Evolutionary conservation across 2,329 filamentous ascomycete species (phyloP), one percentile per base, ranked within the genome.

Genomic region (Alternaria sp.): DNA sequence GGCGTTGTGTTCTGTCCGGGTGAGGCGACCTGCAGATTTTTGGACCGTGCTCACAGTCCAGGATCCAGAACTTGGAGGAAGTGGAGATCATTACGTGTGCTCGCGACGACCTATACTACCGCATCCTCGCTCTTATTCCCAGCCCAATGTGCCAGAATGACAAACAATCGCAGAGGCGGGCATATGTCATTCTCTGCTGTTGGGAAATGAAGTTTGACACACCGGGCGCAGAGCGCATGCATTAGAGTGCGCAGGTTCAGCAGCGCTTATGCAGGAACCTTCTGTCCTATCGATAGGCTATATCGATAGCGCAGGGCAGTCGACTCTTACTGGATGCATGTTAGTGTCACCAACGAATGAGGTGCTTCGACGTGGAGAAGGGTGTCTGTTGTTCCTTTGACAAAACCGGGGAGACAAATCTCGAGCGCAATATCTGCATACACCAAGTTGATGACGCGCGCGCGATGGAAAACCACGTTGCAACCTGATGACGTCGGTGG

Each of bases 241-340:
- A 20, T 48, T 34, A 43, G 51, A 36, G 28, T 30, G n/a, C 44
- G 47, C 46, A 63, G 51, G 36, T 2, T 48, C n/a, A 62, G 64
- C 59, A 63, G 57, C 54, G 49, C 67, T 67, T 65, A 67, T 63
- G 63, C 63, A 64, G 44, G 55, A 54, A 49, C 51, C 42, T 49
- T 24, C 58, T 18, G 32, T 32, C 56, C 55, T 65, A 65, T 68
- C 61, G 62, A 68, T 63, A 65, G 59, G 16, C 32, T 48, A 24
- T 54, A 55, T 49, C 57, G 57, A 59, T 59, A 59, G 56, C 43
- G 41, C 59, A 42, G 46, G 39, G 36, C 36, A 30, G 38, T 41
- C 22, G 47, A 5, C 30, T 52, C 46, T 32, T 36, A 52, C 39
- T 52, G 47, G 47, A 57, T 41, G 38, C 24, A 36, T 44, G 30